These are phyloP conservation scores for Suillus sp. DNA, from an alignment of 768 basidiomycete genomes.

Conservation along the genomic window DNA sequence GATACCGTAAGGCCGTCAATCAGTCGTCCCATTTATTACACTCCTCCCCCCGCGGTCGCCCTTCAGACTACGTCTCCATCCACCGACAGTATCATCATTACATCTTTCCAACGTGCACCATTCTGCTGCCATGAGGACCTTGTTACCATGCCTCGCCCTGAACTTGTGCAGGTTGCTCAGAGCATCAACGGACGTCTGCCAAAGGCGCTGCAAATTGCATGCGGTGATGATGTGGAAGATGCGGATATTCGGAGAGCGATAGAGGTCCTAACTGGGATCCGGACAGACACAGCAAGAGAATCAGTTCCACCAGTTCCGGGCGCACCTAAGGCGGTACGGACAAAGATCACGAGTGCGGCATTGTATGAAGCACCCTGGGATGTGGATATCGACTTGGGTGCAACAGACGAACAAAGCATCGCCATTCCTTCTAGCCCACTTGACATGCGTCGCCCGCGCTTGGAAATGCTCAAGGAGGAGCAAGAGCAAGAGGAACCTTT, in stretches of 20 bases:
- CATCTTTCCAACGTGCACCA: slow-evolving; percentile 55
- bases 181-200: slow-evolving; percentile 62
- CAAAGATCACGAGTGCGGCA: background rate
- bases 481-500: slow-evolving; percentile 23
- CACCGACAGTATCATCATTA: slow-evolving; percentile 62
- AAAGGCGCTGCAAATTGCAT: slow-evolving; percentile 49
- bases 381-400: slow-evolving; percentile 11
- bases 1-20: slow-evolving; percentile 22
- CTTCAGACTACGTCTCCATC: slow-evolving; percentile 57
- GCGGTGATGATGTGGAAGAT: slow-evolving; percentile 40
- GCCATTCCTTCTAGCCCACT: slow-evolving; percentile 31
- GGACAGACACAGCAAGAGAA: slow-evolving; percentile 14
- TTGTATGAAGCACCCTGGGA: slow-evolving; percentile 1
- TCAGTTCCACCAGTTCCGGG: background rate
- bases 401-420: slow-evolving; percentile 20
- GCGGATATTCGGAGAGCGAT: slow-evolving; percentile 54
- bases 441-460: slow-evolving; percentile 19
- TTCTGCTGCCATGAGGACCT: slow-evolving; percentile 80
- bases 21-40: background rate
- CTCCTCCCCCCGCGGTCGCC: slow-evolving; percentile 44
- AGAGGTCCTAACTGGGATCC: slow-evolving; percentile 63
- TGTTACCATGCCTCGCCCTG: slow-evolving; percentile 56
- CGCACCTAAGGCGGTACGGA: background rate
- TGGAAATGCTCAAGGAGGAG: slow-evolving; percentile 30
- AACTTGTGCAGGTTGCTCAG: slow-evolving; percentile 55